phyloP scores from a whole-genome alignment of 169 alveolate genomes.

The Plasmodium inui region DNA sequence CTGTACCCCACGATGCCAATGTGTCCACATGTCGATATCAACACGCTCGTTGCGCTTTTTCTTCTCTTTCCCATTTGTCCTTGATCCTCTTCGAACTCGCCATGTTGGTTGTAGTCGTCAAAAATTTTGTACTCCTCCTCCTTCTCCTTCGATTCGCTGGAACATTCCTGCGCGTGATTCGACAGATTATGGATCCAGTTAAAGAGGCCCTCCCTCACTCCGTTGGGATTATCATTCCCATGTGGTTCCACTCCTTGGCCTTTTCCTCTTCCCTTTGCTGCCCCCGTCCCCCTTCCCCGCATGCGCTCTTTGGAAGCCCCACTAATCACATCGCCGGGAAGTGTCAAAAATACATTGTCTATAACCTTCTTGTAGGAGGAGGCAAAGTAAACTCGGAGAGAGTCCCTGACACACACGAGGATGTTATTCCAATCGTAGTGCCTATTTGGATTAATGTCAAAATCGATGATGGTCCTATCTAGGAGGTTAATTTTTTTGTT shows the following conservation, averaged over 20 bases:
- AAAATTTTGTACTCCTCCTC: slow-evolving; percentile 84
- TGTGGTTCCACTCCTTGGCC: slow-evolving; percentile 12
- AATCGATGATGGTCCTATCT: slow-evolving; percentile 48
- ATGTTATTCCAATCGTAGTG: slow-evolving; percentile 75
- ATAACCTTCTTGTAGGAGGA: slow-evolving; percentile 52
- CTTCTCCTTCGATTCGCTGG: slow-evolving; percentile 81
- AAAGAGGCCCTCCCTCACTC: slow-evolving; percentile 80
- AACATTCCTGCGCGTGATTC: slow-evolving; percentile 70
- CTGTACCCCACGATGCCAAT: slow-evolving; percentile 94
- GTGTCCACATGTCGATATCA: slow-evolving; percentile 94
- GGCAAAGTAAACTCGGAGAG: slow-evolving; percentile 38
- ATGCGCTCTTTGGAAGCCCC: background rate
- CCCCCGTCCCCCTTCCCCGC: background rate
- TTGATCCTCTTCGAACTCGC: background rate
- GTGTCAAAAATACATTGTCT: slow-evolving; percentile 23
- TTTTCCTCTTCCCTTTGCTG: background rate
- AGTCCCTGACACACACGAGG: slow-evolving; percentile 39
- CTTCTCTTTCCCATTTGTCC: slow-evolving; percentile 18
- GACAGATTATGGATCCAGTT: background rate
- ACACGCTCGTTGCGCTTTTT: slow-evolving; percentile 87
- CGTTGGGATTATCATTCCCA: slow-evolving; percentile 77
- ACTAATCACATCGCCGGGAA: background rate
- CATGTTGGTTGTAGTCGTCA: slow-evolving; percentile 82
- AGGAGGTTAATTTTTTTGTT: slow-evolving; percentile 30
- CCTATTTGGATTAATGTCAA: slow-evolving; percentile 63